phyloP scores from a whole-genome alignment of 2,329 filamentous ascomycete genomes.

The Helminthosporium solani region DNA sequence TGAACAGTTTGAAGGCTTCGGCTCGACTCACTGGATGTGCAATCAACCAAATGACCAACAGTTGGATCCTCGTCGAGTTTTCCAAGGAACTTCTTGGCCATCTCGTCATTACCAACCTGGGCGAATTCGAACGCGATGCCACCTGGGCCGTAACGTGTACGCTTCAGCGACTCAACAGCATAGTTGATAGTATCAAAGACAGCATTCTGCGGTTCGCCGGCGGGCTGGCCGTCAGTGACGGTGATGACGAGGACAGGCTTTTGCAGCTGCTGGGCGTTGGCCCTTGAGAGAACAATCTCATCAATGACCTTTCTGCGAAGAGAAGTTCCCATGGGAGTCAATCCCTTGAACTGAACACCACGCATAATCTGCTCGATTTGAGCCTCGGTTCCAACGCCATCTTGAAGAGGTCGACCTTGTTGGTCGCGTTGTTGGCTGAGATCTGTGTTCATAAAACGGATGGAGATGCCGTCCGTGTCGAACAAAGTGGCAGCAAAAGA shows the following conservation, averaged over 20 bases:
- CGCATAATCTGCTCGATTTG: conserved; percentile 61
- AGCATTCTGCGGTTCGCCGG: conserved; percentile 59
- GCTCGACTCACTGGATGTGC: conserved; percentile 62
- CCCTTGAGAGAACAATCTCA: conserved; percentile 57
- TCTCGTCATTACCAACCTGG: conserved; percentile 67
- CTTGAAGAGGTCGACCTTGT: conserved; percentile 44
- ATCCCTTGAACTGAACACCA: conserved; percentile 62
- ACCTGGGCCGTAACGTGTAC: conserved; percentile 54
- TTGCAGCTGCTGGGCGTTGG: conserved; percentile 54
- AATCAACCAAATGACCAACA: conserved; percentile 64
- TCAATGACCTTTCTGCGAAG: conserved; percentile 65
- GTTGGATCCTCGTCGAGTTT: conserved; percentile 64
- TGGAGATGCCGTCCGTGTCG: conserved; percentile 65
- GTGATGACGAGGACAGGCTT: conserved; percentile 67
- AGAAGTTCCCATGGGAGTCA: conserved; percentile 66
- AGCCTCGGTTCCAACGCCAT: conserved; percentile 57
- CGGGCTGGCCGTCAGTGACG: conserved; percentile 67
- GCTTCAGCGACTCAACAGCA: conserved; percentile 53
- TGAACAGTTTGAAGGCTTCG: not conserved
- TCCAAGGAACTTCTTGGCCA: conserved; percentile 63
- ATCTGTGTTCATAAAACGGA: conserved; percentile 70
- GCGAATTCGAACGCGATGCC: conserved; percentile 68
- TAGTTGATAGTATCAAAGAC: conserved; percentile 60
- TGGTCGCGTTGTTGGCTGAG: conserved; percentile 28
- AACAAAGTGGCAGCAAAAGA: conserved; percentile 68